Evolutionary conservation across 768 basidiomycete genomes (phyloP), one percentile per base, ranked within the genome.

Genomic region (Candolleomyces eurysporus): DNA sequence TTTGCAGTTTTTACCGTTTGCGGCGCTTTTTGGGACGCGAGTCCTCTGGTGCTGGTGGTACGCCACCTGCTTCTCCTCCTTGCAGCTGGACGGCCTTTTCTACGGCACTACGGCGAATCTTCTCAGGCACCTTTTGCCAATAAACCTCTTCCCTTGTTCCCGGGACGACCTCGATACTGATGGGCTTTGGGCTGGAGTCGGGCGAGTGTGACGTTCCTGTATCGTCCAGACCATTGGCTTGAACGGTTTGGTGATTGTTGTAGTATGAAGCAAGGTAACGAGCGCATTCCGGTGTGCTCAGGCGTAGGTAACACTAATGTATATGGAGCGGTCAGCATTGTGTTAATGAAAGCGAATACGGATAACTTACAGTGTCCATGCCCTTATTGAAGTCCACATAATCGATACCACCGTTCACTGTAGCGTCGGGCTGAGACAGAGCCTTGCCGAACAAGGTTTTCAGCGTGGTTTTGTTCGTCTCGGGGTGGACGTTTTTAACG

Each of bases 341-440:
- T 11, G 36, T 30, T 32, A 40, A n/a, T 6, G 49, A 40, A 31
- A n/a, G 26, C 13, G 31, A 50, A 53, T 21, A 9, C 53, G 63
- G 45, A 52, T 3, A 21, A 76, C 85, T 50, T 66, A 92, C 91
- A 17, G 82, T 80, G 63, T 91, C 86, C 79, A 89, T 85, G 16
- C 89, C 88, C 69, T 92, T 93, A 64, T 70, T 85, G 70, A 84
- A 93, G 72, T 94, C 92, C 17, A 93, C 82, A 59, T 94, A 94
- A 67, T 93, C 89, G 31, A 94, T 71, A 2, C 78, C 83, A 61
- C 39, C 48, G 66, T 60, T 30, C 63, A 57, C 26, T 60, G 53
- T 9, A 30, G 17, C 19, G 39, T 51, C 8, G 63, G 42, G 30
- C 11, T 19, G 11, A 21, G 66, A 62, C 48, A 85, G 79, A 2